Conservation (phyloP, 2,329 filamentous ascomycete genomes). For the Penicillium brasilianum region DNA sequence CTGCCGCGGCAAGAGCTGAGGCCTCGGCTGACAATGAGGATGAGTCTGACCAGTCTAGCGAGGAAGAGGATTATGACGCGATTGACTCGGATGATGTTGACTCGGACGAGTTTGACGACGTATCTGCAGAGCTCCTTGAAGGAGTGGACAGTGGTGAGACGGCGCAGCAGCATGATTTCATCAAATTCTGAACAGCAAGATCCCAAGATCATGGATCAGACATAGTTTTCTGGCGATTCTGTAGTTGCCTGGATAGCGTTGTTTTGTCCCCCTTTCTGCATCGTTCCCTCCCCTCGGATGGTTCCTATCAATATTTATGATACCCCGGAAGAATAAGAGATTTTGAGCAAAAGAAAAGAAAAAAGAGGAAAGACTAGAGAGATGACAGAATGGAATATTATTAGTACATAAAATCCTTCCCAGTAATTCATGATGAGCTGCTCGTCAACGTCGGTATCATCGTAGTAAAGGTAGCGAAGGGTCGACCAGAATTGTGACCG, state of each 20-base stretch:
- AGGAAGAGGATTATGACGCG: conserved; percentile 68
- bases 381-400: conserved; percentile 6
- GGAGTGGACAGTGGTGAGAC: conserved; percentile 53
- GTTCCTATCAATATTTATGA: conserved; percentile 10
- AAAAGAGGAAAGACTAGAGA: conserved; percentile 3
- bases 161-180: conserved; percentile 59
- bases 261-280: conserved; percentile 3
- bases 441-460: background rate
- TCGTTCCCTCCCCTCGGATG: conserved; percentile 7
- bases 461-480: background rate
- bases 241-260: conserved; percentile 18
- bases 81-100: conserved; percentile 73
- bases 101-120: conserved; percentile 64
- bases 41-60: conserved; percentile 75
- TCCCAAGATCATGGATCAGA: background rate
- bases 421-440: background rate
- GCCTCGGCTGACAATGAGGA: conserved; percentile 54
- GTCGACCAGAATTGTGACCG: background rate
- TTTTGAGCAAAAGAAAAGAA: background rate
- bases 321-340: conserved; percentile 19
- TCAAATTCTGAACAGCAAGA: conserved; percentile 48
- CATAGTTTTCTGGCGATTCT: background rate
- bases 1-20: conserved; percentile 46
- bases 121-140: conserved; percentile 44
- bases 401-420: background rate